Conservation (phyloP, 352 stramenopile genomes). For the Blastocystis sp. region DNA sequence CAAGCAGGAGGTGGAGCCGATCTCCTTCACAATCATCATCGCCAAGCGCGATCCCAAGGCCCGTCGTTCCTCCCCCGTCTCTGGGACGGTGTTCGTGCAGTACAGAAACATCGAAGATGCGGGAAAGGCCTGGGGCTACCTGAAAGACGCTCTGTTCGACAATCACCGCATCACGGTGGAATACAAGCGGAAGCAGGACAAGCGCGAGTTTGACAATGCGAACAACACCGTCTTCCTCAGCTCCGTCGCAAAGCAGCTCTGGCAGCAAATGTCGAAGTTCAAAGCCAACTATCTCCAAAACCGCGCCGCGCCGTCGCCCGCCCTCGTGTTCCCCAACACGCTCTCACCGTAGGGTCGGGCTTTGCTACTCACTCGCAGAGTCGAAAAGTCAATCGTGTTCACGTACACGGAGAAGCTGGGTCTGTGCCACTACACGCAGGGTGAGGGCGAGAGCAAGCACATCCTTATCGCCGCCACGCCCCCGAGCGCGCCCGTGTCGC, state of each 20-base stretch:
- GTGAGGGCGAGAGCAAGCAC: conserved; percentile 32
- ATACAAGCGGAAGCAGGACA: conserved; percentile 32
- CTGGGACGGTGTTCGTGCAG: conserved; percentile 36
- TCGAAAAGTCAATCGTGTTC: conserved; percentile 68
- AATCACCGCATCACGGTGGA: conserved; percentile 9
- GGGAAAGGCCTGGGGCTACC: conserved; percentile 44
- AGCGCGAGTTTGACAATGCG: conserved; percentile 36
- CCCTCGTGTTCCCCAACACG: conserved; percentile 42
- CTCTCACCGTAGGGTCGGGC: conserved; percentile 14
- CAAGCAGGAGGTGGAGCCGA: conserved; percentile 35
- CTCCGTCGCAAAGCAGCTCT: conserved; percentile 19
- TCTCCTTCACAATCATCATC: conserved; percentile 41
- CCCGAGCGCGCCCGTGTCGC: not conserved
- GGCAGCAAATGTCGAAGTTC: conserved; percentile 44
- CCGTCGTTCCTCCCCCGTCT: not conserved
- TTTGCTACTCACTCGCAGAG: not conserved
- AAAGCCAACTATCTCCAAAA: conserved; percentile 43
- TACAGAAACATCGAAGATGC: conserved; percentile 63
- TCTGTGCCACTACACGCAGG: conserved; percentile 60
- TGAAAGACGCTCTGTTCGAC: conserved; percentile 39
- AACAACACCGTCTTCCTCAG: conserved; percentile 26
- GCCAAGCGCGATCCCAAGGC: not conserved
- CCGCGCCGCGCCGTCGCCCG: not conserved
- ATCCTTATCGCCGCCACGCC: conserved; percentile 45
- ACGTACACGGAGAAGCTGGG: conserved; percentile 66